Percentiles rank a stretch among this genome's conserved stretches.
These are phyloP conservation scores for Wickerhamiella nectarea DNA, from an alignment of 805 yeast species.

Conservation along the genomic window DNA sequence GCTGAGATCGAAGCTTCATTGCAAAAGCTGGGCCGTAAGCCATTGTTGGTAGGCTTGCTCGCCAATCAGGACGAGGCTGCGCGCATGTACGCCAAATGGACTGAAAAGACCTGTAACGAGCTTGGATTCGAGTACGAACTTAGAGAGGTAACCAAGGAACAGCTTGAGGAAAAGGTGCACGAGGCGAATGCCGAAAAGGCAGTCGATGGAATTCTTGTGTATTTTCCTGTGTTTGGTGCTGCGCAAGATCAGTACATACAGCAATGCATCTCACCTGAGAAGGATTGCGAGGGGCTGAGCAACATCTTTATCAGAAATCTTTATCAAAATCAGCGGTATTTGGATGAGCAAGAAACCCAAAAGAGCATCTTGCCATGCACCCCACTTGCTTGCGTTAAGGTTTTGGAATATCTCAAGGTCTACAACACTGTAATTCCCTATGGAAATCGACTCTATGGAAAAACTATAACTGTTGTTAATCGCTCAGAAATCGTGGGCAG, in stretches of 20 bases:
- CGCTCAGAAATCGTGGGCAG: conserved; percentile 96
- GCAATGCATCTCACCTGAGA: conserved; percentile 79
- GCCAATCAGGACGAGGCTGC: conserved; percentile 96
- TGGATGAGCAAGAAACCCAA: conserved; percentile 50
- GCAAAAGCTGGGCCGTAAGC: conserved; percentile 38
- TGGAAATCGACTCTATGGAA: conserved; percentile 88
- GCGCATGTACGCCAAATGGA: conserved; percentile 88
- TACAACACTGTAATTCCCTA: conserved; percentile 71
- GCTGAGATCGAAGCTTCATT: conserved; percentile 58
- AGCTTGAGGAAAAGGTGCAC: conserved; percentile 68
- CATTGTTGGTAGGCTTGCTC: conserved; percentile 76
- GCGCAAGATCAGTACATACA: conserved; percentile 91
- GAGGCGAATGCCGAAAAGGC: conserved; percentile 63
- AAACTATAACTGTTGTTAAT: conserved; percentile 79
- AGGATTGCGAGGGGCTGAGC: conserved; percentile 93
- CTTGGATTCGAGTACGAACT: conserved; percentile 79
- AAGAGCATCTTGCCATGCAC: conserved; percentile 94
- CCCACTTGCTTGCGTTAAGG: conserved; percentile 87
- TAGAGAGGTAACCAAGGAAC: conserved; percentile 60
- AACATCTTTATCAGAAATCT: conserved; percentile 84
- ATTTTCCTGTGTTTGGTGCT: conserved; percentile 93
- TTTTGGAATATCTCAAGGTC: conserved; percentile 75
- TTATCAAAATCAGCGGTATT: conserved; percentile 80
- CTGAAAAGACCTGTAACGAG: conserved; percentile 75
- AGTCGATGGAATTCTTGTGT: conserved; percentile 89